Evolutionary conservation across 1,284 basidiomycete genomes (phyloP).

Genomic region (Marasmius oreades): DNA sequence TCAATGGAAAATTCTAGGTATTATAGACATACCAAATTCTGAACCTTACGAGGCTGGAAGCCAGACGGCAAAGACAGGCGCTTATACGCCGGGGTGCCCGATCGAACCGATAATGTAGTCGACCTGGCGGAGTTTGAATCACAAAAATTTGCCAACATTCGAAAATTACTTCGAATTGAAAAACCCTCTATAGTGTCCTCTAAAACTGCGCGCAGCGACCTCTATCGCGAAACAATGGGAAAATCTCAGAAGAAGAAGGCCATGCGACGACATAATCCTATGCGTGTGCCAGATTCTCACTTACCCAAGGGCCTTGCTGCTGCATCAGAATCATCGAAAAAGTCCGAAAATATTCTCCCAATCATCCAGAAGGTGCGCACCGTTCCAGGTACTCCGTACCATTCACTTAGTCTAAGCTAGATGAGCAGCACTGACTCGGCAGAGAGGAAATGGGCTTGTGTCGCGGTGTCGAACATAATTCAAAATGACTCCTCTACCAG

Average conservation of each 20-base stretch:
- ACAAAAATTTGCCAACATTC: too few relatives aligned
- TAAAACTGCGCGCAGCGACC: too few relatives aligned
- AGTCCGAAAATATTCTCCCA: slow-evolving; percentile 76
- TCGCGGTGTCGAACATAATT: slow-evolving; percentile 87
- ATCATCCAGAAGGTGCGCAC: slow-evolving; percentile 77
- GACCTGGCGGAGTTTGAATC: too few relatives aligned
- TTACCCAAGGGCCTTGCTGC: slow-evolving; percentile 74
- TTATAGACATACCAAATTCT: too few relatives aligned
- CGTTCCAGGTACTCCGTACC: neutral
- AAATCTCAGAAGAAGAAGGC: slow-evolving; percentile 83
- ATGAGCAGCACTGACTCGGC: slow-evolving; percentile 70
- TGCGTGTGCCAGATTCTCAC: slow-evolving; percentile 89
- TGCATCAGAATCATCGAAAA: slow-evolving; percentile 67
- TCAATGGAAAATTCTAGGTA: too few relatives aligned
- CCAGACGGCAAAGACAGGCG: too few relatives aligned
- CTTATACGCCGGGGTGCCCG: too few relatives aligned
- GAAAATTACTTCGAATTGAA: too few relatives aligned
- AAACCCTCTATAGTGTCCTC: too few relatives aligned
- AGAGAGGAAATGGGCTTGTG: slow-evolving; percentile 91
- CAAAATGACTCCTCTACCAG: slow-evolving; percentile 84
- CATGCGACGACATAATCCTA: slow-evolving; percentile 84
- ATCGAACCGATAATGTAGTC: too few relatives aligned
- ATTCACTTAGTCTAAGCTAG: slow-evolving; percentile 33
- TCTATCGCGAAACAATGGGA: slow-evolving; percentile 60
- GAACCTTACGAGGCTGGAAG: too few relatives aligned